Conservation (phyloP, 208 protist genomes). For the Trypanosoma boissoni region DNA sequence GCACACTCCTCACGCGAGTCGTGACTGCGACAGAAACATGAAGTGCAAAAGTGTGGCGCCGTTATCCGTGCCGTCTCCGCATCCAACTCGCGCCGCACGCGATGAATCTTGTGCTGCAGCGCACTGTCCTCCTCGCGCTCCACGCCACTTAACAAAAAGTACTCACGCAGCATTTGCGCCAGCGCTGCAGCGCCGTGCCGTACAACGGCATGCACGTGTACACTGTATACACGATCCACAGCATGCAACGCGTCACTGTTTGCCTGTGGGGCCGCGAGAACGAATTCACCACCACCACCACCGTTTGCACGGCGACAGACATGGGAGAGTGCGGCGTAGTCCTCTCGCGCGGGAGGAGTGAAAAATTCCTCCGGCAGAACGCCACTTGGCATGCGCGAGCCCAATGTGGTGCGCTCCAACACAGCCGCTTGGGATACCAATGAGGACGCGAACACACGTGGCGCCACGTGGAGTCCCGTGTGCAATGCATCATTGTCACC, state of each 20-base stretch:
- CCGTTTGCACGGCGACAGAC: conserved; percentile 59
- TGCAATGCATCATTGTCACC: no score
- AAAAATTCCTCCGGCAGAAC: conserved; percentile 72
- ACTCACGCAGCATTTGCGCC: conserved; percentile 73
- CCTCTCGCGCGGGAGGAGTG: conserved; percentile 35
- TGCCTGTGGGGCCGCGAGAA: conserved; percentile 45
- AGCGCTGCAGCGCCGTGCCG: conserved; percentile 57
- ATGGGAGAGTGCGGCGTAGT: conserved; percentile 72
- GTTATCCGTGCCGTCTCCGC: conserved; percentile 60
- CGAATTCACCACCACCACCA: conserved; percentile 38
- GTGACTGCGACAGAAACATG: conserved; percentile 76
- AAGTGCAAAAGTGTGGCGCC: conserved; percentile 57
- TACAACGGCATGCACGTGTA: conserved; percentile 64
- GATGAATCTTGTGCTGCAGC: conserved; percentile 88
- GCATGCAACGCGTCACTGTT: conserved; percentile 33
- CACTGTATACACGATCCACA: conserved; percentile 66
- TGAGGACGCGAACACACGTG: conserved; percentile 8
- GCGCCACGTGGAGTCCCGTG: no score
- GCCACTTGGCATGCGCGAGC: conserved; percentile 49
- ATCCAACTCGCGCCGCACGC: conserved; percentile 77
- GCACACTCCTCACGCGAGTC: conserved; percentile 63
- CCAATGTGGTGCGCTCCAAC: conserved; percentile 59
- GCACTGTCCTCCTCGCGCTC: conserved; percentile 61
- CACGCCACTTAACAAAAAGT: conserved; percentile 71
- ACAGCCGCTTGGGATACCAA: conserved; percentile 28